Percentiles rank a stretch among this genome's conserved stretches.
phyloP scores from a whole-genome alignment of 108 stramenopile genomes.

The Cyclotella kingstonii region DNA sequence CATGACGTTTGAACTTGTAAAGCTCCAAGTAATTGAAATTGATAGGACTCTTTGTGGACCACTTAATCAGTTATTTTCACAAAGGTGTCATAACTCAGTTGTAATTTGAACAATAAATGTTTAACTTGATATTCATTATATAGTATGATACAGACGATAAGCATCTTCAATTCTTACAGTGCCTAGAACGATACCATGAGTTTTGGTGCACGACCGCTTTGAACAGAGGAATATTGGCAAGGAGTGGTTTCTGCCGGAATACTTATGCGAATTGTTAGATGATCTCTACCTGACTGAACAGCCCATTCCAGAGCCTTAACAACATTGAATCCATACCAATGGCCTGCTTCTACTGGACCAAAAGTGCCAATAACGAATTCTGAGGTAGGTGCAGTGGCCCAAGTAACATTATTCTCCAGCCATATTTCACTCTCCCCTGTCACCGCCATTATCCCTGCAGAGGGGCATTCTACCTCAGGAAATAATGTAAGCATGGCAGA shows the following conservation, averaged over 20 bases:
- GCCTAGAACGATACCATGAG: slow-evolving; percentile 13
- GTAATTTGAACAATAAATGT: no score
- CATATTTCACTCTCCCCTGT: neutral
- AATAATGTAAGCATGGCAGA: slow-evolving; percentile 14
- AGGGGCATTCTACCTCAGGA: slow-evolving; percentile 1
- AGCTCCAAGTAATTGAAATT: no score
- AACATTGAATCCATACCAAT: slow-evolving; percentile 22
- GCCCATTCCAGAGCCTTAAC: slow-evolving; percentile 13
- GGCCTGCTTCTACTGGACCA: slow-evolving; percentile 5
- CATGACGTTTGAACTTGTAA: no score
- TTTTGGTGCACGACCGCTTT: slow-evolving; percentile 16
- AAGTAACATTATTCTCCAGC: slow-evolving; percentile 7
- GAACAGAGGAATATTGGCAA: slow-evolving; percentile 17
- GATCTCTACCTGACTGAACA: neutral
- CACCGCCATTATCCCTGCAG: slow-evolving; percentile 8
- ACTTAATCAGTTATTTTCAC: no score
- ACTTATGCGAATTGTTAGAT: slow-evolving; percentile 14
- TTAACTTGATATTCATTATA: no score
- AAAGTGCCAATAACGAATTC: slow-evolving; percentile 15
- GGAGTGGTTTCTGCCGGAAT: neutral
- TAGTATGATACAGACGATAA: no score
- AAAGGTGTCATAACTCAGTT: no score
- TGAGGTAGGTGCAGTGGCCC: slow-evolving; percentile 4
- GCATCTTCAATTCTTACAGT: no score
- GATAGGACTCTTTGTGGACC: no score